Base-by-base conservation (phyloP, 2,329 filamentous ascomycete species). In the Claviceps lovelessii region DNA sequence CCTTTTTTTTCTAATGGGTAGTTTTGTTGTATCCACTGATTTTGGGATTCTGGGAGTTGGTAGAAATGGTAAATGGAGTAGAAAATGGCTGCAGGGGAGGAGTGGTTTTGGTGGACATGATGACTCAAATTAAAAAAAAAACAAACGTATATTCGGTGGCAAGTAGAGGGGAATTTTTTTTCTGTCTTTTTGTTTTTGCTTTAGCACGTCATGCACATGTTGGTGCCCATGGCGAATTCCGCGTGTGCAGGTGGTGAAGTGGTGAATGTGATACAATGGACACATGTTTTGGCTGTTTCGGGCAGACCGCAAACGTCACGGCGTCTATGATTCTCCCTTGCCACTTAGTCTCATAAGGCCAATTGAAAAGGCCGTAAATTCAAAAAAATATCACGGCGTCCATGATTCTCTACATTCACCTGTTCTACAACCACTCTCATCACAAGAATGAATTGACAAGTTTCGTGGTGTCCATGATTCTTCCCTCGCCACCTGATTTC, bases 11-110 rank as follows among this genome's bases (percentile, higher is more conserved):
- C 45, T 47, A 47, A 33, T 47, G 45, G 45, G 58, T 61, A 56
- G 59, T 61, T 52, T 59, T 62, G 56, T 60, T 53, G 53, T 56
- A 55, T 58, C 61, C 60, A 58, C 58, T 62, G 45, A 61, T 63
- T 61, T 60, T 60, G 50, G 62, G 62, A 53, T 56, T 57, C 61
- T 63, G 60, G 66, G 66, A 69, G 66, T 68, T 67, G 60, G 65
- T 67, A 68, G 65, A 68, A 53, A 61, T 59, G 64, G 62, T 64
- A 63, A 59, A 64, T 49, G 53, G 37, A 53, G 45, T 35, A 51
- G 44, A 50, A 54, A 39, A 52, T 49, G 54, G 52, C 44, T 45
- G 54, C 52, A 56, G 49, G 42, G 35, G 37, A 19, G 37, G 8
- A 13, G 9, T 7, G 48, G 19, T 10, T 33, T 31, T 37, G 11